Evolutionary conservation across 768 basidiomycete species (phyloP).

Genomic region (Mycena alexandri): DNA sequence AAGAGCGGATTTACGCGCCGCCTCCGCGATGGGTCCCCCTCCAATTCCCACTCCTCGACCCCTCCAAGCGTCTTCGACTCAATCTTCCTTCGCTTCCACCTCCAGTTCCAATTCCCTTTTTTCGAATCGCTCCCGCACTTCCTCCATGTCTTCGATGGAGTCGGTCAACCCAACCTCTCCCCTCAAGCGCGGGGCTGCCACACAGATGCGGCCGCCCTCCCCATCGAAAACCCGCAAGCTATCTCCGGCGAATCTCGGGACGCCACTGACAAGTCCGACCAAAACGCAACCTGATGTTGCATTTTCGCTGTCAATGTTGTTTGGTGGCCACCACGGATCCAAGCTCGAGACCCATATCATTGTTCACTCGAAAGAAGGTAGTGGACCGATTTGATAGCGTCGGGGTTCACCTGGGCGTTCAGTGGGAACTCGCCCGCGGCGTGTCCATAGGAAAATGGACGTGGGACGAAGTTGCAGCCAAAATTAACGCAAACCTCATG

Average conservation of each 20-base stretch:
- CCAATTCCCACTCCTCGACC: constrained; percentile 11
- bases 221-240: constrained; percentile 25
- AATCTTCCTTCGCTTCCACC: constrained; percentile 15
- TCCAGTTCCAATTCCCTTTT: constrained; percentile 21
- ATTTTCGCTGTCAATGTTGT: constrained; percentile 12
- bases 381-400: constrained; percentile 16
- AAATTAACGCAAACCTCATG: neutral
- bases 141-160: constrained; percentile 21
- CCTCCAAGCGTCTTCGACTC: constrained; percentile 24
- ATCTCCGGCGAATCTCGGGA: neutral
- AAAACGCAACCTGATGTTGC: neutral
- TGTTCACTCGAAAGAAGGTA: constrained; percentile 19
- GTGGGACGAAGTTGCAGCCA: constrained; percentile 16
- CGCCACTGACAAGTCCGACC: neutral
- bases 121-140: constrained; percentile 10
- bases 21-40: constrained; percentile 16
- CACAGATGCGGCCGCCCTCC: constrained; percentile 1
- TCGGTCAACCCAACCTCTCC: constrained; percentile 20
- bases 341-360: constrained; percentile 21
- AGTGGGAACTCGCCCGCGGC: constrained; percentile 37
- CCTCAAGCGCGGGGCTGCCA: constrained; percentile 20
- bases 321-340: constrained; percentile 25
- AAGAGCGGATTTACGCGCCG: too few species aligned
- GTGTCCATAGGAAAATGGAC: constrained; percentile 15
- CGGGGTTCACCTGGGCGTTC: constrained; percentile 28